A percentile compares a stretch with the other conserved stretches of the same genome.
Conservation (phyloP, 2,329 filamentous ascomycete genomes). For the Scytalidium sp. region DNA sequence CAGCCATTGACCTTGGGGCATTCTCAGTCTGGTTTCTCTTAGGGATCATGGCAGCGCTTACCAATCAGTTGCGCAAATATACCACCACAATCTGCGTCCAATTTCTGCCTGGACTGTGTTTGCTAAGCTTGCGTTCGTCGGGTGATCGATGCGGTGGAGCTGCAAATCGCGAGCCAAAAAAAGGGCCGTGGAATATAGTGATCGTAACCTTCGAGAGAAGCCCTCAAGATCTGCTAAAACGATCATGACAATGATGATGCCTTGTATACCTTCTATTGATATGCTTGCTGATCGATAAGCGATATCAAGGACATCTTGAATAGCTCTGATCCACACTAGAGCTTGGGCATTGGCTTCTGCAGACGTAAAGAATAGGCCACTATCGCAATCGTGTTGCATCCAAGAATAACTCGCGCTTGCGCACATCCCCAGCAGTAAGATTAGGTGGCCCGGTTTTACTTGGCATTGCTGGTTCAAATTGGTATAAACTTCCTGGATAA, state of each 20-base stretch:
- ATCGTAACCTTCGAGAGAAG: conserved; percentile 26
- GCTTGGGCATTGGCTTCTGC: conserved; percentile 27
- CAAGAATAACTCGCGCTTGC: conserved; percentile 7
- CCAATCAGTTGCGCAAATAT: conserved; percentile 34
- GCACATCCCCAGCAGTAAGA: conserved; percentile 9
- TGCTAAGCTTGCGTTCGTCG: conserved; percentile 15
- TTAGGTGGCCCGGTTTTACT: conserved; percentile 3
- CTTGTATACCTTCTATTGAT: conserved; percentile 33
- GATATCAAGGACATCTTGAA: conserved; percentile 31
- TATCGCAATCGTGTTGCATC: conserved; percentile 5
- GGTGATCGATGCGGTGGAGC: conserved; percentile 14
- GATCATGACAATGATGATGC: conserved; percentile 30
- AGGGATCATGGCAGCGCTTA: conserved; percentile 14
- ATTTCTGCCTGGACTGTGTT: conserved; percentile 26
- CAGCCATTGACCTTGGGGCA: conserved; percentile 17
- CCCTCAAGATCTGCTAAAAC: conserved; percentile 31
- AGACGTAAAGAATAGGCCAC: conserved; percentile 8
- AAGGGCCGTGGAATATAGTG: conserved; percentile 26
- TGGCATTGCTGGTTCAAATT: conserved; percentile 5
- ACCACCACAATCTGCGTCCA: conserved; percentile 35
- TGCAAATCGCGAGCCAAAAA: conserved; percentile 18
- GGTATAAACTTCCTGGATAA: conserved; percentile 7
- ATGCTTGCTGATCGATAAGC: conserved; percentile 15
- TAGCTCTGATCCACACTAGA: conserved; percentile 26
- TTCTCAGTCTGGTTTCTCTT: conserved; percentile 4